Evolutionary conservation across 2,329 filamentous ascomycete genomes (phyloP), one percentile per base, ranked within the genome.

Genomic region (Whalleya microplaca): DNA sequence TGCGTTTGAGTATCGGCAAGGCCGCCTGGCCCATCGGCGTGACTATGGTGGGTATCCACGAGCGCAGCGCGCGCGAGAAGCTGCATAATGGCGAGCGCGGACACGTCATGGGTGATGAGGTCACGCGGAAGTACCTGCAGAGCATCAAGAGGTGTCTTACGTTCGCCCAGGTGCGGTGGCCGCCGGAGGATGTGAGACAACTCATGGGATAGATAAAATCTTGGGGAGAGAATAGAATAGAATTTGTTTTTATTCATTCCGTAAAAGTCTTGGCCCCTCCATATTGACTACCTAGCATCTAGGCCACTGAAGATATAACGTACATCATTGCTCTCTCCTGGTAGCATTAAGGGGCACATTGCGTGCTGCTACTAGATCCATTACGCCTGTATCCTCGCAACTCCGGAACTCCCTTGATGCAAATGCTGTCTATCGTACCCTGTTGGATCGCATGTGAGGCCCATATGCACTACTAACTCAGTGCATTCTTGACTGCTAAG

Each of bases 41-140:
- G 41, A 99, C 95, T 73, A 99, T 98, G 95, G 95, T 99, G 69
- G 95, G 95, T 80, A 99, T 99, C 67, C 95, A 99, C 84, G 95
- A 98, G 80, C 87, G 95, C 70, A 95, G 90, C 64, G 94, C 95
- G 19, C 85, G 95, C 61, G 95, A 99, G 77, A 99, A 99, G 77
- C 78, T 99, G 57, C 93, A 98, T 72, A 86, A 95, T 72, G 89
- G 88, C 56, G 86, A 89, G 69, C 89, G 92, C 69, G 95, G 94
- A 3, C 93, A 99, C 73, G 96, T 98, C 67, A 92, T 99, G 88
- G 94, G 92, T 55, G 95, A 98, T 71, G 95, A 99, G 77, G 87
- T 90, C 44, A 99, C 95, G 50, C 84, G 95, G 64, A 99, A 98
- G 77, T 97, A 93, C 71, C 75, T 99, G 64, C 95, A 99, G 78